Percentiles rank a stretch among this genome's conserved stretches.
Conservation (phyloP, 345 rosid genomes). For the Firmiana major region DNA sequence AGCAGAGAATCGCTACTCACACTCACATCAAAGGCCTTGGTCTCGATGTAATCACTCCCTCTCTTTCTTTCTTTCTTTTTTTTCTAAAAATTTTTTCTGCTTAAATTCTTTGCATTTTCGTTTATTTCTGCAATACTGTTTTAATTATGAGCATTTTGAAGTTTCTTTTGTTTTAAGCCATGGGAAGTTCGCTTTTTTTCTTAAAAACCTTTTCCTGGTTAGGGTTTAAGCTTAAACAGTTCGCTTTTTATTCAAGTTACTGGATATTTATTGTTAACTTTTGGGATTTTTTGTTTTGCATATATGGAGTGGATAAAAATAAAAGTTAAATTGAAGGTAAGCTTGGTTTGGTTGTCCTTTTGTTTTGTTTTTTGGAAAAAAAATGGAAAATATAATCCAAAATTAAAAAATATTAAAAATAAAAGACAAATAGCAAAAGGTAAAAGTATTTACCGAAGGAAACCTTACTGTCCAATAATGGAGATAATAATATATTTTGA, state of each 20-base stretch:
- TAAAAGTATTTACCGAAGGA: no score
- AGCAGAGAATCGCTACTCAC: conserved; percentile 94
- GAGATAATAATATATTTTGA: not conserved
- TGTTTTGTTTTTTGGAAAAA: no score
- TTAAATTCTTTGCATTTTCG: not conserved
- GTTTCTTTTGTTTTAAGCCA: not conserved
- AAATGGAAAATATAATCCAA: no score
- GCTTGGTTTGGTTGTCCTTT: no score
- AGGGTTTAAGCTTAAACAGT: not conserved
- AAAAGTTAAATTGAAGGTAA: no score
- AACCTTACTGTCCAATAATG: not conserved
- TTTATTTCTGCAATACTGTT: not conserved
- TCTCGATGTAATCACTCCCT: conserved; percentile 59
- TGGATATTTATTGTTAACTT: not conserved
- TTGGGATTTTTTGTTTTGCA: not conserved
- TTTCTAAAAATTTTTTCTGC: not conserved
- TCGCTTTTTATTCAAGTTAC: not conserved
- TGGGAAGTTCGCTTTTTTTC: not conserved
- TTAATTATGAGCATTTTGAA: not conserved
- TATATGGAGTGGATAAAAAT: not conserved
- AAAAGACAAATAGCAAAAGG: no score
- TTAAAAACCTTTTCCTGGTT: not conserved
- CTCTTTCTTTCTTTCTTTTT: conserved; percentile 3
- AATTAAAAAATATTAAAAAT: no score
- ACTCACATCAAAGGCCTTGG: conserved; percentile 99